Conservation (phyloP, 345 rosid genomes). For the Melaleuca quinquenervia region DNA sequence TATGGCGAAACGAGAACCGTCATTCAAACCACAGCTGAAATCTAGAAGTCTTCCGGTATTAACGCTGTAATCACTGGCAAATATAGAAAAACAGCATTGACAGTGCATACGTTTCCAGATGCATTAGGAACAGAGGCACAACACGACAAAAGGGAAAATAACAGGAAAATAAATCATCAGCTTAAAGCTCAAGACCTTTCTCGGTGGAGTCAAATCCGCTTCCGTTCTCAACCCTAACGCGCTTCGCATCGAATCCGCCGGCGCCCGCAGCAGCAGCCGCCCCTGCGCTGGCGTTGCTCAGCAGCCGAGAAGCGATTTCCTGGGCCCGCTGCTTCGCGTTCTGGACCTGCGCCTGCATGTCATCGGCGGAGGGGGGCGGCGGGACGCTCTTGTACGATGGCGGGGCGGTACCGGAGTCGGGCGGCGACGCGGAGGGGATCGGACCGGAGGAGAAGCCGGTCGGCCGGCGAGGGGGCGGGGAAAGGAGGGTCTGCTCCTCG, state of each 20-base stretch:
- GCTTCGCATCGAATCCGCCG: constrained; percentile 50
- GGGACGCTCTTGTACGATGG: constrained; percentile 69
- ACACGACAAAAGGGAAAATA: background rate
- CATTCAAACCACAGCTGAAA: background rate
- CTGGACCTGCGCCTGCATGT: constrained; percentile 42
- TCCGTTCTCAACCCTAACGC: constrained; percentile 68
- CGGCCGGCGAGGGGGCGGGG: constrained; percentile 41
- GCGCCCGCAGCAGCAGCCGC: constrained; percentile 11
- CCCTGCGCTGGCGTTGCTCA: constrained; percentile 10
- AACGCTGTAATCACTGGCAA: background rate
- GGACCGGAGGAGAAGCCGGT: constrained; percentile 90
- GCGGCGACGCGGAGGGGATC: constrained; percentile 34
- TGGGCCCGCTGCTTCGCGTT: constrained; percentile 85
- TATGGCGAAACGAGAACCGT: background rate
- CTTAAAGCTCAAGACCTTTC: constrained; percentile 42
- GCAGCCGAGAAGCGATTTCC: constrained; percentile 86
- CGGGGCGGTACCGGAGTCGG: constrained; percentile 23
- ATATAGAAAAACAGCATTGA: background rate
- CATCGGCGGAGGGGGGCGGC: constrained; percentile 45
- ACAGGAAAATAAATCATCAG: constrained; percentile 15
- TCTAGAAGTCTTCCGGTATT: background rate
- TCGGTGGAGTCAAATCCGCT: constrained; percentile 45
- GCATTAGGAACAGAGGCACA: background rate
- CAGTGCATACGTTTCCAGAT: background rate
- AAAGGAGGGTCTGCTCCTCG: constrained; percentile 59